Percentiles rank a stretch among this genome's conserved stretches.
phyloP scores from a whole-genome alignment of 108 stramenopile species.

The Bacterosira constricta region DNA sequence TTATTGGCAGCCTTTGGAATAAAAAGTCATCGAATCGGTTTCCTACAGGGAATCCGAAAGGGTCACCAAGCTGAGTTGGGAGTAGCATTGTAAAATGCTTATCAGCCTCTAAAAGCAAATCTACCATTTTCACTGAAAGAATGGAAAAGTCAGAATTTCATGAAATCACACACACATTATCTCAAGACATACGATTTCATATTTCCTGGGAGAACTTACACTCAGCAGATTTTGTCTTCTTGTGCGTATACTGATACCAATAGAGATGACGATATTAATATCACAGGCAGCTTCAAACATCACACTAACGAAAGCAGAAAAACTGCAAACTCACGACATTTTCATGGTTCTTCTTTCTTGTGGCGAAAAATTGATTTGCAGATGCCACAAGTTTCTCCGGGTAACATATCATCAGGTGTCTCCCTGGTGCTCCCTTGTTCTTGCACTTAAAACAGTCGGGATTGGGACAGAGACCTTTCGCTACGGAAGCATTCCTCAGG shows the following conservation, averaged over 20 bases:
- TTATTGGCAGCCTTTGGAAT: constrained; percentile 54
- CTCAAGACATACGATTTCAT: too few relatives aligned
- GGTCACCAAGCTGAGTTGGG: constrained; percentile 27
- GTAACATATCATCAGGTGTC: constrained; percentile 85
- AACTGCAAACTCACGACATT: constrained; percentile 30
- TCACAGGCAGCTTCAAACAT: background rate
- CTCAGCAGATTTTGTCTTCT: constrained; percentile 71
- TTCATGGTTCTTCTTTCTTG: constrained; percentile 76
- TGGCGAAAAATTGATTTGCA: constrained; percentile 73
- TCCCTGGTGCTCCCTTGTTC: constrained; percentile 12
- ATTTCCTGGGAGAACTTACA: constrained; percentile 13
- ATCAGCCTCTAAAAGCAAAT: constrained; percentile 74
- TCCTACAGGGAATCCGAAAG: constrained; percentile 10
- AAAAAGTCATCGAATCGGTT: constrained; percentile 18
- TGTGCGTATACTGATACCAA: constrained; percentile 75
- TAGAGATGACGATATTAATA: background rate
- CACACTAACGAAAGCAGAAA: background rate
- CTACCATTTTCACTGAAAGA: constrained; percentile 58
- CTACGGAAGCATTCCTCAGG: constrained; percentile 69
- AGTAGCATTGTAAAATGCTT: constrained; percentile 53
- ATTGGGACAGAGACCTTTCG: constrained; percentile 59
- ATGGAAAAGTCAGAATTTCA: background rate
- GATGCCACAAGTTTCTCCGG: constrained; percentile 78
- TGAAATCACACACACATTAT: too few relatives aligned
- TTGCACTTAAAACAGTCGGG: constrained; percentile 52